Conservation (phyloP, 768 basidiomycete genomes). For the Panaeolus cyanescens region DNA sequence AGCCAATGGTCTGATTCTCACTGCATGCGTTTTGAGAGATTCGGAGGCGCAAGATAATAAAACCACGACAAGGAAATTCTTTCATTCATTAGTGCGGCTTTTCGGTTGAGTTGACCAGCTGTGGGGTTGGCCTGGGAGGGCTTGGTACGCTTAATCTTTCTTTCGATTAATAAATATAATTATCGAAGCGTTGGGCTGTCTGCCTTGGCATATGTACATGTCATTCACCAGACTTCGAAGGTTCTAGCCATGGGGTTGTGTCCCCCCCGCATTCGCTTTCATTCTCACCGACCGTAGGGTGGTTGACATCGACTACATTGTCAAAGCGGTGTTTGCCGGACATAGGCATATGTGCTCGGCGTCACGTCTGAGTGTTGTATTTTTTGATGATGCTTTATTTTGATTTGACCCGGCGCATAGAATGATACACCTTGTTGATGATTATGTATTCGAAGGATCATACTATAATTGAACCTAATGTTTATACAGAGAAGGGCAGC, state of each 20-base stretch:
- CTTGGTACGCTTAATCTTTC: neutral
- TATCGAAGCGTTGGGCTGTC: neutral
- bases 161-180: neutral
- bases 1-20: neutral
- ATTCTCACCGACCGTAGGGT: too few species aligned
- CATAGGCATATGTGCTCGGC: neutral
- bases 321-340: neutral
- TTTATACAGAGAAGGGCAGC: neutral
- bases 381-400: neutral
- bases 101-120: neutral
- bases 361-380: neutral
- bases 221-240: neutral
- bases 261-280: neutral
- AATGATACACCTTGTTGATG: neutral
- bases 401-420: neutral
- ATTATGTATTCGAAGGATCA: neutral
- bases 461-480: neutral
- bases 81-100: neutral
- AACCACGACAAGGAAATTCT: neutral
- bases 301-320: neutral
- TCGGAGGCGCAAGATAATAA: neutral
- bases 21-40: neutral
- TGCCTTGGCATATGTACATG: neutral
- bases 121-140: neutral
- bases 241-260: neutral